Conservation (phyloP, 192 early-diverging fungal genomes). For the Coemansia sp. region DNA sequence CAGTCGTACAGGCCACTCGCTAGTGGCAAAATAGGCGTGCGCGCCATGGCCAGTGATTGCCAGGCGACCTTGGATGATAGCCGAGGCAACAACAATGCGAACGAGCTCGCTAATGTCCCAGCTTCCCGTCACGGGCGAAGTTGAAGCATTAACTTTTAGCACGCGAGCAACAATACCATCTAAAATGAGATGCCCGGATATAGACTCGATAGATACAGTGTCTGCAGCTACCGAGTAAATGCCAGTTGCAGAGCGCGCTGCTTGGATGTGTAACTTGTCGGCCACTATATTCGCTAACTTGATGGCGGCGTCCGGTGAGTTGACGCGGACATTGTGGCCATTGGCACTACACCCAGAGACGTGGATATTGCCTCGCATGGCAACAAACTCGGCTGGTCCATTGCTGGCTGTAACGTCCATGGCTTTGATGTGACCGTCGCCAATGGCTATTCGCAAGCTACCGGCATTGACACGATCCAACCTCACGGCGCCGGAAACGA, state of each 20-base stretch:
- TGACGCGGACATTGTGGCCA: constrained; percentile 12
- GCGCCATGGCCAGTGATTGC: not conserved
- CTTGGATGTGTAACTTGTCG: not conserved
- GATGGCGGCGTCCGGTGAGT: constrained; percentile 7
- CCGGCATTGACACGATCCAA: not conserved
- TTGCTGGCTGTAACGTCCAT: not conserved
- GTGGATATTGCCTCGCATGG: constrained; percentile 9
- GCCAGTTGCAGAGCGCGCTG: not conserved
- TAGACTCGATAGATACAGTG: not conserved
- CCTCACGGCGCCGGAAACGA: constrained; percentile 14
- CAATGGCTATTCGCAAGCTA: constrained; percentile 25
- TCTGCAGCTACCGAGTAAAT: constrained; percentile 4
- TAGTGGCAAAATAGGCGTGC: constrained; percentile 7
- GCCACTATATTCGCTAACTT: not conserved
- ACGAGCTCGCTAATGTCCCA: constrained; percentile 17
- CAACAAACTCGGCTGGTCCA: constrained; percentile 20
- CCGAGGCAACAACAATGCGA: constrained; percentile 10
- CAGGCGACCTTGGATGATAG: constrained; percentile 21
- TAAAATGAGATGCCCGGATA: constrained; percentile 5
- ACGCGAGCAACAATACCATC: constrained; percentile 8
- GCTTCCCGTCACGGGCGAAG: constrained; percentile 16
- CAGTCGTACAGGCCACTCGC: constrained; percentile 23
- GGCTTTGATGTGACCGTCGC: constrained; percentile 19
- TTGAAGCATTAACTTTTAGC: constrained; percentile 11
- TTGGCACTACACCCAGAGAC: constrained; percentile 7